Percentiles rank a stretch among this genome's conserved stretches.
phyloP scores from a whole-genome alignment of 352 stramenopile genomes.

The Phytophthora nicotianae region DNA sequence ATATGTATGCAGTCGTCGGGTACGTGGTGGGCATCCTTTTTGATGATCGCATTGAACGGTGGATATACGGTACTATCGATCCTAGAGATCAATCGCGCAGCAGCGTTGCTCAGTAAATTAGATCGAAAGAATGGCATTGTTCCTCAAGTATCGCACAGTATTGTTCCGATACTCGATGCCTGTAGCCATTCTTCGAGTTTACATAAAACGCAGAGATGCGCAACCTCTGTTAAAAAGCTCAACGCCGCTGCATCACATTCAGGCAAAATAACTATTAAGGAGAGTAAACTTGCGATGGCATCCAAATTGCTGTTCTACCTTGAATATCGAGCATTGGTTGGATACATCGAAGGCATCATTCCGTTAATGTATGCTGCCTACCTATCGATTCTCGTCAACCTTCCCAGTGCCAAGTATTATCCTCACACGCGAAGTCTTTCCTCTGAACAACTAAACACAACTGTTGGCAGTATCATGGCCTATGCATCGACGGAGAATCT shows the following conservation, averaged over 20 bases:
- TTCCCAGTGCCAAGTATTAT: constrained; percentile 37
- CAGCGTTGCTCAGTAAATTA: neutral
- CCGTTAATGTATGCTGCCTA: constrained; percentile 27
- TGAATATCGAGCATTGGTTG: neutral
- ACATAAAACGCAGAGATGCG: neutral
- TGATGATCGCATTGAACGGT: too few species aligned
- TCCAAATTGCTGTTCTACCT: constrained; percentile 3
- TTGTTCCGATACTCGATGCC: neutral
- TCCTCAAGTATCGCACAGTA: neutral
- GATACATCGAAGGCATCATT: constrained; percentile 11
- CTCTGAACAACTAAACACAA: constrained; percentile 6
- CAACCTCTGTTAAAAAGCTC: neutral
- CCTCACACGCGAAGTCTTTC: constrained; percentile 3
- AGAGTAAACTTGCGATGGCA: neutral
- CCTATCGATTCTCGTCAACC: constrained; percentile 15
- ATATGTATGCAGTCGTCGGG: constrained; percentile 11
- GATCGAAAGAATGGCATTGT: neutral
- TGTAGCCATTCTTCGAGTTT: neutral
- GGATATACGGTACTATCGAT: neutral
- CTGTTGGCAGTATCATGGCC: constrained; percentile 1
- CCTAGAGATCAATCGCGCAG: neutral
- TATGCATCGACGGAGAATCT: constrained; percentile 1
- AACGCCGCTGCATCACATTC: neutral
- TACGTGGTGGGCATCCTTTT: too few species aligned
- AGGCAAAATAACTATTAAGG: neutral